These are phyloP conservation scores for Pueraria montana DNA, from an alignment of 306 rosid genomes.

Conservation along the genomic window DNA sequence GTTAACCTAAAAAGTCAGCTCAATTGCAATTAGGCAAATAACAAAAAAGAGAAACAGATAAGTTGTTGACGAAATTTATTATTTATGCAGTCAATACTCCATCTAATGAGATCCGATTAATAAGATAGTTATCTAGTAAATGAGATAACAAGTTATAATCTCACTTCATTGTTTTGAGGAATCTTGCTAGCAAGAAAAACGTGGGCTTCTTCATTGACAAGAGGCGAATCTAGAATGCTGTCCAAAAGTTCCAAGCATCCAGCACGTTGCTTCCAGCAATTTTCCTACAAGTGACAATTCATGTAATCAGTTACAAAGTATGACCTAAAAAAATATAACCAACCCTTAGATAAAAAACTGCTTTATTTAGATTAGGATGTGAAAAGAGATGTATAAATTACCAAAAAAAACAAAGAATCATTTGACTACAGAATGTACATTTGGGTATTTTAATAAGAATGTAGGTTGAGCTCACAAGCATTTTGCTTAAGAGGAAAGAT, in stretches of 20 bases:
- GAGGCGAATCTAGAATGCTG: slow-evolving; percentile 69
- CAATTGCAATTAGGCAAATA: slow-evolving; percentile 4
- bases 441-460: slow-evolving; percentile 14
- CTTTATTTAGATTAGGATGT: slow-evolving; percentile 34
- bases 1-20: slow-evolving; percentile 25
- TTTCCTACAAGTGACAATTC: slow-evolving; percentile 67
- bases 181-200: slow-evolving; percentile 18
- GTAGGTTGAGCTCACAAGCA: slow-evolving; percentile 17
- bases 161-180: slow-evolving; percentile 36
- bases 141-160: slow-evolving; percentile 43
- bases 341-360: slow-evolving; percentile 1
- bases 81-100: neutral
- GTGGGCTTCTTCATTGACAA: slow-evolving; percentile 66
- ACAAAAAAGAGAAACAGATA: neutral
- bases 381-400: slow-evolving; percentile 19
- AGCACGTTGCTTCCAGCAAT: slow-evolving; percentile 77
- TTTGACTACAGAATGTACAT: neutral
- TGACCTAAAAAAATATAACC: neutral
- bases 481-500: slow-evolving; percentile 40
- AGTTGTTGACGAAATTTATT: neutral
- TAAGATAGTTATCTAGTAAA: neutral
- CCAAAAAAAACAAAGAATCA: neutral
- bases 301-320: slow-evolving; percentile 27
- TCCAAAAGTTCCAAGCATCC: slow-evolving; percentile 75
- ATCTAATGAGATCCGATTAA: slow-evolving; percentile 2